Evolutionary conservation across 441 rosid genomes (phyloP).

Genomic region (Gossypium gossypioides): DNA sequence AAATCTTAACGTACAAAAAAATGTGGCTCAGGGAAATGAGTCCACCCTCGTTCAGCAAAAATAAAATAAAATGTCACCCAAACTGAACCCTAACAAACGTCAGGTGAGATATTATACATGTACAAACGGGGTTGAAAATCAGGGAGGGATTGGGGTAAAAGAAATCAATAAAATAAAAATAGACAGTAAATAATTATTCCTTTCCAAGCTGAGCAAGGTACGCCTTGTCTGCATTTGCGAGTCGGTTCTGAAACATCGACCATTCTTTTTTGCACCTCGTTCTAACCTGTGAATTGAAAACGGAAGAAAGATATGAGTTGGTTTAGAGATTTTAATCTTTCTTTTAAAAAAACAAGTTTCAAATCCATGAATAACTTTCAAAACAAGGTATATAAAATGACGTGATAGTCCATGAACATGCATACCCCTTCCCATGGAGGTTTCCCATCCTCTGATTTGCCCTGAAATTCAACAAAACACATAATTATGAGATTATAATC

Average conservation of each 20-base stretch:
- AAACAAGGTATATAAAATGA: background rate
- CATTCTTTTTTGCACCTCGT: constrained; percentile 59
- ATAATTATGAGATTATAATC: constrained; percentile 11
- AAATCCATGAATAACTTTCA: background rate
- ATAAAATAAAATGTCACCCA: background rate
- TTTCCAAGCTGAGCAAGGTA: constrained; percentile 29
- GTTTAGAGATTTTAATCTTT: background rate
- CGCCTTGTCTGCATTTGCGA: constrained; percentile 43
- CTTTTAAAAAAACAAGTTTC: background rate
- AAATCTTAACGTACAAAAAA: constrained; percentile 18
- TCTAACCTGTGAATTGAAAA: constrained; percentile 39
- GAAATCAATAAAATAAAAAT: background rate
- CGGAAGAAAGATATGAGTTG: background rate
- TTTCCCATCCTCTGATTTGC: constrained; percentile 44
- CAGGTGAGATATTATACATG: constrained; percentile 15
- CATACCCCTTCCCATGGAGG: constrained; percentile 68
- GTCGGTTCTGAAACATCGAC: constrained; percentile 51
- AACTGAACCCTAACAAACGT: background rate
- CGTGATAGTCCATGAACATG: background rate
- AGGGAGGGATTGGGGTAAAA: background rate
- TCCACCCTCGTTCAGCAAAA: background rate
- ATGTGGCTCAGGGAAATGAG: constrained; percentile 14
- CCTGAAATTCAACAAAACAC: constrained; percentile 33
- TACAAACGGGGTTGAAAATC: constrained; percentile 15
- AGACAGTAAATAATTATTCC: constrained; percentile 11